Base-by-base conservation (phyloP, 768 basidiomycete species). In the Flagelloscypha sp. region DNA sequence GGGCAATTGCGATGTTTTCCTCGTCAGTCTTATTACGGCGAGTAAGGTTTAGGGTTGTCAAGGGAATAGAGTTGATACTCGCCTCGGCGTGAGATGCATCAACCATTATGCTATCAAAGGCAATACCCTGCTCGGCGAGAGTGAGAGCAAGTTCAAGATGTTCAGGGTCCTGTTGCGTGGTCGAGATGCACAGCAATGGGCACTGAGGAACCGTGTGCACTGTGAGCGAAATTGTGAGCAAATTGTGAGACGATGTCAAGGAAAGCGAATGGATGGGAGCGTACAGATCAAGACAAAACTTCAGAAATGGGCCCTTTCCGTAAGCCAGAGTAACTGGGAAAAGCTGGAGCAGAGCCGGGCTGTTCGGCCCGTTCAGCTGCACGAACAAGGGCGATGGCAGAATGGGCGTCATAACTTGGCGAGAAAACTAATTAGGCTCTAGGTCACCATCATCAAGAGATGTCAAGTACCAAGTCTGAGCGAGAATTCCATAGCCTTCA, bases 91-190 rank as follows among this genome's bases (percentile, higher is more conserved):
- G 66, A 38, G 65, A 66, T 5, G 67, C 66, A 45, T 69, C 67
- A 5, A 68, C 66, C 67, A 69, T 69, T 43, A 69, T 69, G 41
- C 65, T 68, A 35, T 69, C 68, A 29, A 68, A 71, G 8, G 56
- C 55, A 22, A 66, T 64, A 2, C 66, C 67, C 38, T 65, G 49
- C 37, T 69, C 66, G 1, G 66, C 66, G 11, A 71, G 59, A 18
- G 54, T 51, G 3, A 71, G 47, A 0, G 65, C 66, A 15, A 67
- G 58, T 45, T 71, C 64, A 7, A 71, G 45, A 38, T 71, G 65
- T 23, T 66, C 63, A 1, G 56, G 55, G 33, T 68, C 63, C n/a
- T 5, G 65, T 67, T 6, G 68, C 68, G 42, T 71, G 68, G 42
- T 68, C 67, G 8, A 71, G 57, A 42, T 71, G 63, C 10, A 69